Base-by-base conservation (phyloP, 441 rosid species). In the Gossypium davidsonii region DNA sequence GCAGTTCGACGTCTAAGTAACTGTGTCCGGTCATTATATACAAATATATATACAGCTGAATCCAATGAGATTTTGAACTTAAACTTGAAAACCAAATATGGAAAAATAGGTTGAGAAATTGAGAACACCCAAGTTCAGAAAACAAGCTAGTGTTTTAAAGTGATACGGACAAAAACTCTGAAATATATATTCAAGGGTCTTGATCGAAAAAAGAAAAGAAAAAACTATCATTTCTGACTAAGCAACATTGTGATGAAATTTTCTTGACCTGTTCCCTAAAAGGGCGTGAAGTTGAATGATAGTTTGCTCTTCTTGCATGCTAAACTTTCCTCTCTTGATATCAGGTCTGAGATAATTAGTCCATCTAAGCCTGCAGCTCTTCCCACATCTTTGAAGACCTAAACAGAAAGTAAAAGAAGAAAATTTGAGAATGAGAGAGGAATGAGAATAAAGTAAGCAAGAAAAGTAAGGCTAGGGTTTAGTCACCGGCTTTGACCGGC, bases 271-370 rank as follows among this genome's bases (percentile, higher is more conserved):
- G 89, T 94, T 96, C 48, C 98, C 99, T n/a, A 96, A 82, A 44
- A 94, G 97, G 48, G 99, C 99, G 65, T 96, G 99, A 65, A 96
- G 99, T 83, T 94, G 98, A 77, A 96, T 94, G 73, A 96, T 96
- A 77, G 97, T 91, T 78, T 94, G 95, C 37, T 96, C 98, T 85
- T 96, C 99, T 80, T 96, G 98, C 26, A 84, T 73, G 70, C 90
- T 96, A 83, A 96, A 96, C 71, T 93, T 91, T 48, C 97, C 99
- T 83, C 98, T 85, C 82, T 96, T 96, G 56, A 96, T 93, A 74
- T 96, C 99, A 6, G 99, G 97, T 77, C 98, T 83, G 5, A 96
- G 86, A 84, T 96, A 96, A 77, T 93, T 96, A 44, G 96, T 96
- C 99, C 99, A 96, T 80, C 98, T 82, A 51, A 96, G 94, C 73